phyloP scores from a whole-genome alignment of 2,329 filamentous ascomycete species.

The Penicillium sp. region DNA sequence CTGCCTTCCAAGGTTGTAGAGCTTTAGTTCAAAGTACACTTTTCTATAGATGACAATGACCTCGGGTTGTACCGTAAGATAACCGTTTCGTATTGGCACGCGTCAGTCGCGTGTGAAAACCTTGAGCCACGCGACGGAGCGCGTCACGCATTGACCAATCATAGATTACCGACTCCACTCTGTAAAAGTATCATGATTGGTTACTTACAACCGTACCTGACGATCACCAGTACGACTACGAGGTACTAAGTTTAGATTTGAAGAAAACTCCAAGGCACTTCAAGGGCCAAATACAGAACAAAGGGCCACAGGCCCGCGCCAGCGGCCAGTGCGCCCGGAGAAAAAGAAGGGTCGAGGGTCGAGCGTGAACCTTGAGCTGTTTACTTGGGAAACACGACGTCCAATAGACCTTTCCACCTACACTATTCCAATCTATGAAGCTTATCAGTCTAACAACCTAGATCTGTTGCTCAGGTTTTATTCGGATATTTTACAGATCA shows the following conservation, averaged over 20 bases:
- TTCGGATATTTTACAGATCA: background rate
- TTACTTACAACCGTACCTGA: background rate
- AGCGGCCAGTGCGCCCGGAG: background rate
- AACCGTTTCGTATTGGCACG: background rate
- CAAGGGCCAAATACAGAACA: background rate
- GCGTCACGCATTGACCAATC: conserved; percentile 12
- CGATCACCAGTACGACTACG: background rate
- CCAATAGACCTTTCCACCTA: background rate
- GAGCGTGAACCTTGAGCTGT: background rate
- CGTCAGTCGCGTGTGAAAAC: background rate
- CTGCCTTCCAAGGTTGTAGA: background rate
- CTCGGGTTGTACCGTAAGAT: background rate
- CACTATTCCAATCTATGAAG: background rate
- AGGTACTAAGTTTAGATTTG: background rate
- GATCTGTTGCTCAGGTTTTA: background rate
- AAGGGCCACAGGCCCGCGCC: background rate
- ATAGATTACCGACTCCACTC: background rate
- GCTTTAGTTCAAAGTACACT: background rate
- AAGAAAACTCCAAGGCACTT: background rate
- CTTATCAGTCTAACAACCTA: background rate
- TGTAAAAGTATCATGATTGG: background rate
- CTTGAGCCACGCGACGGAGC: conserved; percentile 3
- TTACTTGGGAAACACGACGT: background rate
- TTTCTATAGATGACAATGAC: background rate
- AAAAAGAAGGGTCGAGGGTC: background rate